phyloP scores from a whole-genome alignment of 2,329 filamentous ascomycete genomes.

The Alternaria hordeiaustralica region DNA sequence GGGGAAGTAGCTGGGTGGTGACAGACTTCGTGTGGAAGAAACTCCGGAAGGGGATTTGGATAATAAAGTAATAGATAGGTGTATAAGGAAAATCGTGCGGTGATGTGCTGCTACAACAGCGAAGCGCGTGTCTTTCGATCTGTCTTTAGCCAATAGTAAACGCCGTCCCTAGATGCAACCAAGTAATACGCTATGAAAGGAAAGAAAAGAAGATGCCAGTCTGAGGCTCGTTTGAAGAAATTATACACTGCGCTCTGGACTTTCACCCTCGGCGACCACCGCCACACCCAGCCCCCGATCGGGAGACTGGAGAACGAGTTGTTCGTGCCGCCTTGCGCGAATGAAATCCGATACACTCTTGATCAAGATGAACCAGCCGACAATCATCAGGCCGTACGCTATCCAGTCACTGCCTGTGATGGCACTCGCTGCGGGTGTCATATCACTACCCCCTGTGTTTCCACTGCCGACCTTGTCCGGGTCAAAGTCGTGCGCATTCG shows the following conservation, averaged over 20 bases:
- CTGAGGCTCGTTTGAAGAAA: not conserved
- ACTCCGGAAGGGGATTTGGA: not conserved
- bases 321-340: constrained; percentile 85
- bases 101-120: constrained; percentile 2
- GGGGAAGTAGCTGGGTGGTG: not conserved
- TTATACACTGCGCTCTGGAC: constrained; percentile 67
- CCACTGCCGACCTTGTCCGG: constrained; percentile 66
- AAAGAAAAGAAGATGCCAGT: constrained; percentile 13
- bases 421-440: constrained; percentile 52
- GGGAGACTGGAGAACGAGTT: constrained; percentile 89
- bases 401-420: constrained; percentile 84
- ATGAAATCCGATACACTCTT: constrained; percentile 91
- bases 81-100: constrained; percentile 8
- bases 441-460: constrained; percentile 40
- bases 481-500: constrained; percentile 89
- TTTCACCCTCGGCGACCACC: constrained; percentile 85
- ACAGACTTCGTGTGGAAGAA: not conserved
- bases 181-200: constrained; percentile 8
- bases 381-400: constrained; percentile 92
- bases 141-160: not conserved
- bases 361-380: constrained; percentile 97
- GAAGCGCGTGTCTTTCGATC: not conserved
- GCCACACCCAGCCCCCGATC: constrained; percentile 85
- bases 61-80: not conserved
- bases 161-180: constrained; percentile 12